phyloP scores from a whole-genome alignment of 495 filamentous ascomycete genomes.

The Penicilliopsis zonata region DNA sequence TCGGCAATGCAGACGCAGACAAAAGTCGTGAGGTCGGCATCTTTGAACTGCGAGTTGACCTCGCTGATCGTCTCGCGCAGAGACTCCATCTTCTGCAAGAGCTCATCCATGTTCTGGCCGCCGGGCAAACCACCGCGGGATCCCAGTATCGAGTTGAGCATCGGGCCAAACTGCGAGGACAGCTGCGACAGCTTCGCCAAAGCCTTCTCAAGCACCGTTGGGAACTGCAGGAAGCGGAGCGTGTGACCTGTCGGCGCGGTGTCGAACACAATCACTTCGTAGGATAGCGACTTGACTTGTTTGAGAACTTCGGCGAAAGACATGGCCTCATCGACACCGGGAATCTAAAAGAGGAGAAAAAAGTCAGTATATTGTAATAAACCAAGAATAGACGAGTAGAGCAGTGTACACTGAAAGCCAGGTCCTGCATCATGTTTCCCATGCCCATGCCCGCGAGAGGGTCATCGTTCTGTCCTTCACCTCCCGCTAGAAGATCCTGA shows the following conservation, averaged over 20 bases:
- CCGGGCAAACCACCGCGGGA: conserved; percentile 74
- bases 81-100: conserved; percentile 87
- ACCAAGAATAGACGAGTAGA: background rate
- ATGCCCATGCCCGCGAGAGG: conserved; percentile 53
- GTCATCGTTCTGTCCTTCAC: conserved; percentile 61
- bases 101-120: conserved; percentile 78
- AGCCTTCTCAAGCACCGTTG: conserved; percentile 94
- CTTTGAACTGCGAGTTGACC: conserved; percentile 96
- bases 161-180: conserved; percentile 85
- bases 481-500: conserved; percentile 78
- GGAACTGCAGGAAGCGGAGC: conserved; percentile 97
- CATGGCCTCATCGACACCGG: conserved; percentile 98
- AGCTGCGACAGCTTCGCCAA: conserved; percentile 93
- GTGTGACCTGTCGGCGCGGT: conserved; percentile 99
- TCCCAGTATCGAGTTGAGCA: conserved; percentile 87
- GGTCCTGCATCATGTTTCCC: conserved; percentile 65
- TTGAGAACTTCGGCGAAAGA: conserved; percentile 98
- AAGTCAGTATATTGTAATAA: background rate
- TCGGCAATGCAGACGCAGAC: conserved; percentile 98
- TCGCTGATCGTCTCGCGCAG: conserved; percentile 87
- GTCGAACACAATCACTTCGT: conserved; percentile 98
- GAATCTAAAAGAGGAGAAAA: conserved; percentile 51
- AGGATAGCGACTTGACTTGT: conserved; percentile 98
- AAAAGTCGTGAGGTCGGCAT: conserved; percentile 90
- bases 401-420: conserved; percentile 53